A percentile compares a stretch with the other conserved stretches of the same genome.
Evolutionary conservation across 495 filamentous ascomycete species (phyloP).

Genomic region (Trichoderma reesei): DNA sequence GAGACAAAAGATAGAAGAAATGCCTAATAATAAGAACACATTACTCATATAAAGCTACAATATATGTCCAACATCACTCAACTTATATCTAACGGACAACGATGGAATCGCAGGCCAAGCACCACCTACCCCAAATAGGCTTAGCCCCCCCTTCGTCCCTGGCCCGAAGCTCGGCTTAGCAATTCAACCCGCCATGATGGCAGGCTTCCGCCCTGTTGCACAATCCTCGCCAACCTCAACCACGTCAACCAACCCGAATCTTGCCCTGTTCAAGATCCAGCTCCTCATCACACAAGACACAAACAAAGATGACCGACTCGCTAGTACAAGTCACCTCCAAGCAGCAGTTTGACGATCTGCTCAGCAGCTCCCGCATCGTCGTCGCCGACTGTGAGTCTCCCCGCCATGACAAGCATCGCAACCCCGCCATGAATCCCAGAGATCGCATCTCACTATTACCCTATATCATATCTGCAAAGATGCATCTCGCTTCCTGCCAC

Average conservation of each 20-base stretch:
- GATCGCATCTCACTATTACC: no score
- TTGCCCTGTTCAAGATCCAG: no score
- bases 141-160: not conserved
- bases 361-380: slow-evolving; percentile 33
- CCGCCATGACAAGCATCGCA: not conserved
- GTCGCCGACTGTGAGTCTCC: slow-evolving; percentile 37
- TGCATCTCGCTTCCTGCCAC: no score
- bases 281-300: no score
- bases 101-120: not conserved
- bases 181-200: not conserved
- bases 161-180: not conserved
- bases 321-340: slow-evolving; percentile 29
- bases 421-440: not conserved
- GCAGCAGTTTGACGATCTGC: slow-evolving; percentile 33
- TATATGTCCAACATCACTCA: no score
- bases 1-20: no score
- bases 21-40: no score
- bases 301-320: slow-evolving; percentile 18
- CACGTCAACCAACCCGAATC: no score
- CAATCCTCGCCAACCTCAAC: not conserved
- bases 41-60: no score
- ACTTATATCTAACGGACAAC: no score
- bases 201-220: not conserved
- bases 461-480: no score
- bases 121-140: not conserved